These are phyloP conservation scores for Barnettozyma populi DNA, from an alignment of 805 yeast species.

Conservation along the genomic window DNA sequence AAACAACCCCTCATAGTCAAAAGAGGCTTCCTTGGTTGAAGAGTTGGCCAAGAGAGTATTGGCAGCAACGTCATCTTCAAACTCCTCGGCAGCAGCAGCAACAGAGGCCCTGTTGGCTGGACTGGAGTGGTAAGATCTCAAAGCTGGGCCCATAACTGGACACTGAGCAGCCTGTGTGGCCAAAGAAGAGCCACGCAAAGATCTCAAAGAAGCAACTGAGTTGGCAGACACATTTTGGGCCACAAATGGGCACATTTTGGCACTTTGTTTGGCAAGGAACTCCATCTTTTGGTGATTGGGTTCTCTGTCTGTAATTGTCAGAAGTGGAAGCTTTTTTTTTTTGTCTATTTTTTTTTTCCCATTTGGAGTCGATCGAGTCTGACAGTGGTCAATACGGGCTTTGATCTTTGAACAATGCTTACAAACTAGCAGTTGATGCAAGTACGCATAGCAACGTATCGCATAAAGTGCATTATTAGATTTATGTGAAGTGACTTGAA, in stretches of 20 bases:
- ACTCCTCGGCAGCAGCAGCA: constrained; percentile 21
- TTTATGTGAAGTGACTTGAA: too few relatives aligned
- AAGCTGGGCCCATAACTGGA: constrained; percentile 88
- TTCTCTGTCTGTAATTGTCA: neutral
- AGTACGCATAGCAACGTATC: too few relatives aligned
- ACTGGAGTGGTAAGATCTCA: constrained; percentile 31
- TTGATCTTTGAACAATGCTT: too few relatives aligned
- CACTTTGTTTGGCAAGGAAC: constrained; percentile 66
- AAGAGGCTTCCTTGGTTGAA: constrained; percentile 45
- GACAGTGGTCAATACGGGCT: neutral
- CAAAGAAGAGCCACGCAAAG: constrained; percentile 17
- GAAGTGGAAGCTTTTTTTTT: neutral
- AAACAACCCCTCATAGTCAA: constrained; percentile 70
- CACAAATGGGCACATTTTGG: constrained; percentile 81
- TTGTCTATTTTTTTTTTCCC: neutral
- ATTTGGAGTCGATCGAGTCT: neutral
- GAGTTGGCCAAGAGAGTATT: constrained; percentile 26
- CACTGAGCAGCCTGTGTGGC: constrained; percentile 60
- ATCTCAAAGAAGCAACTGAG: constrained; percentile 43
- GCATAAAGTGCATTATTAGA: too few relatives aligned
- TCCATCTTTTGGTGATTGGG: constrained; percentile 50
- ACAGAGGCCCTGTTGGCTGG: constrained; percentile 29
- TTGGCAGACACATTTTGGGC: constrained; percentile 43
- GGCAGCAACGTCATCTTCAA: constrained; percentile 13
- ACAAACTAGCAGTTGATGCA: too few relatives aligned